Conservation (phyloP, 345 rosid species). For the Balakata baccata region DNA sequence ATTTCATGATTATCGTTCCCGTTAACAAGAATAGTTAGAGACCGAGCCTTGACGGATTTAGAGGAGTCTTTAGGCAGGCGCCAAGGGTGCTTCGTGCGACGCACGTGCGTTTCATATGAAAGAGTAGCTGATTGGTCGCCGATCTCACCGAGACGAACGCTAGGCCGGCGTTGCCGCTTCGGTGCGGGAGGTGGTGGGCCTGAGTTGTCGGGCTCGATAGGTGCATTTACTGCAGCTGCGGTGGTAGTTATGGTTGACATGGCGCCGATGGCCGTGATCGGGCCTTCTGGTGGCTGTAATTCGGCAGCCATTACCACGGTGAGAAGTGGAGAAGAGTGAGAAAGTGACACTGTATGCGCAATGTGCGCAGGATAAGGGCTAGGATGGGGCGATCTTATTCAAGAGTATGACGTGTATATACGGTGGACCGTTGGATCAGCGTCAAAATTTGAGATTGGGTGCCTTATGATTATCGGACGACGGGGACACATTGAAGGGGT, state of each 20-base stretch:
- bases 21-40: slow-evolving; percentile 54
- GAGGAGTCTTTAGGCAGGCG: slow-evolving; percentile 39
- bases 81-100: slow-evolving; percentile 47
- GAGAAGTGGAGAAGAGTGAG: not conserved
- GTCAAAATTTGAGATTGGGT: not conserved
- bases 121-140: slow-evolving; percentile 33
- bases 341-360: not conserved
- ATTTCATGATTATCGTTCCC: slow-evolving; percentile 37
- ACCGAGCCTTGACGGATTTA: slow-evolving; percentile 54
- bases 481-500: not conserved
- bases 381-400: slow-evolving; percentile 12
- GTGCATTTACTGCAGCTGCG: not conserved
- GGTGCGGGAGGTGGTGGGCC: slow-evolving; percentile 24
- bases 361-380: slow-evolving; percentile 23
- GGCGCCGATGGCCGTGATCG: slow-evolving; percentile 8
- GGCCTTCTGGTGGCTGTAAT: slow-evolving; percentile 37
- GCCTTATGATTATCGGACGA: not conserved
- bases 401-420: not conserved
- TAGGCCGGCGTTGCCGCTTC: slow-evolving; percentile 35
- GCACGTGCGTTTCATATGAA: slow-evolving; percentile 39
- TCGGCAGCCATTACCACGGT: slow-evolving; percentile 39
- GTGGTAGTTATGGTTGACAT: slow-evolving; percentile 5
- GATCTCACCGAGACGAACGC: slow-evolving; percentile 39
- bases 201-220: slow-evolving; percentile 26
- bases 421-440: slow-evolving; percentile 10